Evolutionary conservation across 345 rosid genomes (phyloP).

Genomic region (Populus euphratica): DNA sequence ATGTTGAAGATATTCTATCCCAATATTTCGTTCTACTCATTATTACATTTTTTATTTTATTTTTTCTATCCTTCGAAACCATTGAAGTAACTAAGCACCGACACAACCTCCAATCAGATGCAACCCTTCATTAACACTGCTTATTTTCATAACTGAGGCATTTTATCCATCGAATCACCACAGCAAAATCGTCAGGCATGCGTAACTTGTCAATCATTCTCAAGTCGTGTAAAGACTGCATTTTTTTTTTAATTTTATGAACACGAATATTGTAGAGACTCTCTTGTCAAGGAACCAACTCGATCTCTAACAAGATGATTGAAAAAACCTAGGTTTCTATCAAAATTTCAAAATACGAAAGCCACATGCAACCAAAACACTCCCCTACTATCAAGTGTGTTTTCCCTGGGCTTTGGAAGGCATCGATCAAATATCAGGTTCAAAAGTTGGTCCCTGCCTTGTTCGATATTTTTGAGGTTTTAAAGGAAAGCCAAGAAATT

Average conservation of each 20-base stretch:
- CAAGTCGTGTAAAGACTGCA: background rate
- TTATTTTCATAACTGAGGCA: background rate
- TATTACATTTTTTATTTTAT: too few species aligned
- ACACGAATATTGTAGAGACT: too few species aligned
- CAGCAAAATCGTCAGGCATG: background rate
- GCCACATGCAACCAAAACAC: background rate
- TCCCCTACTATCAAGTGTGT: background rate
- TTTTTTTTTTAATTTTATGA: too few species aligned
- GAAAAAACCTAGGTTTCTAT: too few species aligned
- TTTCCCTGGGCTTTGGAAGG: background rate
- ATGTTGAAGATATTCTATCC: too few species aligned
- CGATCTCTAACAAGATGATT: too few species aligned
- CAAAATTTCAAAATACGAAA: background rate
- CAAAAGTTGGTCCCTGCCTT: background rate
- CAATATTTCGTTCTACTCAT: background rate
- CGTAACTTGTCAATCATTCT: background rate
- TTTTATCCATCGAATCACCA: background rate
- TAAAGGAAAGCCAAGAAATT: too few species aligned
- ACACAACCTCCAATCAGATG: too few species aligned
- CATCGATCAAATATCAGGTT: background rate
- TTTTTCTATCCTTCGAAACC: too few species aligned
- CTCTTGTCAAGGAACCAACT: too few species aligned
- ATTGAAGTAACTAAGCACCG: too few species aligned
- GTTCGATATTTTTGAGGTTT: too few species aligned
- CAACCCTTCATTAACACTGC: background rate